A percentile compares a stretch with the other conserved stretches of the same genome.
These are phyloP conservation scores for Aspergillus brunneoviolaceus DNA, from an alignment of 2,329 filamentous ascomycete genomes.

Conservation along the genomic window DNA sequence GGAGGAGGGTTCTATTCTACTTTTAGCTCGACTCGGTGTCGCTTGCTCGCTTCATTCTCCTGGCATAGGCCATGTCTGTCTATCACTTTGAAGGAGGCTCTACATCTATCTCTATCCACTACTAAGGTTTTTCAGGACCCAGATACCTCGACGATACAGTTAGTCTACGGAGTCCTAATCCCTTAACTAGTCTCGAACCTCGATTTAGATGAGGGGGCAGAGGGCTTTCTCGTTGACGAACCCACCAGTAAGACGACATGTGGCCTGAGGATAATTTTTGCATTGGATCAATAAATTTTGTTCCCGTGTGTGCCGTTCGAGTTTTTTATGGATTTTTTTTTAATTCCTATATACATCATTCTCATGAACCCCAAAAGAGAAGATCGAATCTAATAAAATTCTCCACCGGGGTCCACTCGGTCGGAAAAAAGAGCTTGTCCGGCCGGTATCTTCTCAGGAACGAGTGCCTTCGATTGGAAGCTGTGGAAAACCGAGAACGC, in stretches of 20 bases:
- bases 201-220: neutral
- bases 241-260: neutral
- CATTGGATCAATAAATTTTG: conserved; percentile 7
- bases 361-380: conserved; percentile 20
- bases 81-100: neutral
- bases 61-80: neutral
- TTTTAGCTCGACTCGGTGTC: neutral
- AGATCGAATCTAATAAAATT: conserved; percentile 34
- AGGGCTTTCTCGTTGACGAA: conserved; percentile 1
- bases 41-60: neutral
- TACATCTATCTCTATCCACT: neutral
- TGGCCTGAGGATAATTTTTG: conserved; percentile 1
- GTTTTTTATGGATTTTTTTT: conserved; percentile 16
- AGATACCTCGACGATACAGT: neutral
- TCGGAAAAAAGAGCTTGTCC: conserved; percentile 35
- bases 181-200: conserved; percentile 8
- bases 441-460: conserved; percentile 19
- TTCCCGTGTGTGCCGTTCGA: conserved; percentile 17
- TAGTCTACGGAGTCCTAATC: no score
- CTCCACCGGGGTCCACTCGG: conserved; percentile 31
- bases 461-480: conserved; percentile 3
- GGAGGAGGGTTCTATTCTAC: neutral
- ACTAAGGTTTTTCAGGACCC: neutral
- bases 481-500: neutral
- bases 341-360: conserved; percentile 19